Evolutionary conservation across 2,329 filamentous ascomycete genomes (phyloP).

Genomic region (Emergomyces orientalis): DNA sequence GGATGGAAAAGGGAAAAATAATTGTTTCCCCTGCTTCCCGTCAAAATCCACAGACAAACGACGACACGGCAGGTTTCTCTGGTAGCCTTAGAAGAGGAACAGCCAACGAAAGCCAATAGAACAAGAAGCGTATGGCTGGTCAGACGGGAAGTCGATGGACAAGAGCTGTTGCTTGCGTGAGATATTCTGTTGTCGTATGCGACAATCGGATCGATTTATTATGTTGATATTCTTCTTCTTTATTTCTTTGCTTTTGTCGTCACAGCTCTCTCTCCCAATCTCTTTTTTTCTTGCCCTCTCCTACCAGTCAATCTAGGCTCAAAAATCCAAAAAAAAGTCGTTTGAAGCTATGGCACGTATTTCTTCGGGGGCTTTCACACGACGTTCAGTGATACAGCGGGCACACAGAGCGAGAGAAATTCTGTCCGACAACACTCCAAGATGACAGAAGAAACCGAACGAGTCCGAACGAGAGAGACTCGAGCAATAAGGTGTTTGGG

Average conservation of each 20-base stretch:
- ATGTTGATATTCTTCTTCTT: not conserved
- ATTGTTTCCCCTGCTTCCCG: slow-evolving; percentile 6
- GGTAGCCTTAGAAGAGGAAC: not conserved
- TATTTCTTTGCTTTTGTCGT: slow-evolving; percentile 10
- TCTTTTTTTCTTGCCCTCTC: slow-evolving; percentile 12
- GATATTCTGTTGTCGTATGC: not conserved
- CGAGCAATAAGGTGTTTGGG: not conserved
- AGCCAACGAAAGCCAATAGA: not conserved
- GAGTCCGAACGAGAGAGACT: not conserved
- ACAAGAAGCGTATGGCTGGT: not conserved
- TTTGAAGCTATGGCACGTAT: not conserved
- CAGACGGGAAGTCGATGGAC: not conserved
- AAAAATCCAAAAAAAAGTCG: not conserved
- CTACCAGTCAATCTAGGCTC: not conserved
- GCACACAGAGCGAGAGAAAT: slow-evolving; percentile 6
- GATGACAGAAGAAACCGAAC: not conserved
- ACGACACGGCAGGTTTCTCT: slow-evolving; percentile 9
- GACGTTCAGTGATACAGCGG: slow-evolving; percentile 7
- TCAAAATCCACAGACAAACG: slow-evolving; percentile 7
- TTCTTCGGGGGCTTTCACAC: not conserved
- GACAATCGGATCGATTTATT: slow-evolving; percentile 1
- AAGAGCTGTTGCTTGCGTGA: not conserved
- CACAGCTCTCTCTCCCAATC: slow-evolving; percentile 10
- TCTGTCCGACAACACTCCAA: not conserved
- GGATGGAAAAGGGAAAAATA: not conserved